Base-by-base conservation (phyloP, 768 basidiomycete species). In the Pulveroboletus sp. region DNA sequence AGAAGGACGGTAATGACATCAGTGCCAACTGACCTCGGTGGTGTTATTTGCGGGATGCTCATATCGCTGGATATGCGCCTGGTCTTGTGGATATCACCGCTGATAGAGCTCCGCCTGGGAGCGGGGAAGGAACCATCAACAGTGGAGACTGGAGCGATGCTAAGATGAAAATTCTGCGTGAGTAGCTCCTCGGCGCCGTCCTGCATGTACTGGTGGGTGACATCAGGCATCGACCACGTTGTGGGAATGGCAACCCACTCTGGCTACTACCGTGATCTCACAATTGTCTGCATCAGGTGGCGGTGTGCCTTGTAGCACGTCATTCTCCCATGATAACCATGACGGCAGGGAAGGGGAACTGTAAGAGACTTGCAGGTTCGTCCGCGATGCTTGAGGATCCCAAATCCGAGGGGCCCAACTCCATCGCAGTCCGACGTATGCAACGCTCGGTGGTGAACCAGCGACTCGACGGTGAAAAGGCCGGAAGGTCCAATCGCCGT, bases 371-470 rank as follows among this genome's bases (percentile, higher is more conserved):
- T 82, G 78, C 55, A 93, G 73, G 62, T 87, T 89, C 48, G 84
- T 75, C 59, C 88, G 83, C 12, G 89, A 85, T 35, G 85, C 86
- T 67, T 97, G 94, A 6, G 95, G 96, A 72, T 98, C 94, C 93
- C 94, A 97, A 37, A 99, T 83, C 54, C 88, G 86, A 26, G 95
- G 93, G 47, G 85, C 80, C 91, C 93, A 99, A 29, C 79, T 77
- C 89, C 90, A 97, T 43, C 76, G 78, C 22, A 91, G 71, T 45
- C 87, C 86, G 50, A 80, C 79, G 62, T 91, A 90, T 47, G 92
- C 95, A 45, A 90, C 82, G 35, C 79, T 72, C 13, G 91, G 85
- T 13, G 93, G 89, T 10, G 76, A 76, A 23, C 92, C 93, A 29
- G 92, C 88, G 47, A 98, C 81, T 68, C 86, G 87, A 47, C 93